Evolutionary conservation across 2,329 filamentous ascomycete species (phyloP).

Genomic region (Epichloe festucae): DNA sequence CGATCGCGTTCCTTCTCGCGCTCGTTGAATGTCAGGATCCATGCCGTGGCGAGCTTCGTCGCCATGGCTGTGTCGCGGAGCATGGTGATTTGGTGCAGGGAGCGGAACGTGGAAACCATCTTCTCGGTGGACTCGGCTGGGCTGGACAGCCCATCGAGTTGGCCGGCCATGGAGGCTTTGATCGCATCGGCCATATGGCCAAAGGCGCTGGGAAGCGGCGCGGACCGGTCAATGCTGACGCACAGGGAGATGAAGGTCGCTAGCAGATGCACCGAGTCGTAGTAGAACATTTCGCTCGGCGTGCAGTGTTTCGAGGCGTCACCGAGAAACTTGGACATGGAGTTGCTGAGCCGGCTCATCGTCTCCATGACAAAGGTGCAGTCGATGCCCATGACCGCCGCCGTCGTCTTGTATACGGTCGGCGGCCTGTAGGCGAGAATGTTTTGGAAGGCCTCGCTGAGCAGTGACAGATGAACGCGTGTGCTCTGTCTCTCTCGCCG

Average conservation of each 20-base stretch:
- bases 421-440: conserved; percentile 34
- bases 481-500: conserved; percentile 23
- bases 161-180: conserved; percentile 14
- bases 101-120: conserved; percentile 16
- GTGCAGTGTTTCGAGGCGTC: conserved; percentile 23
- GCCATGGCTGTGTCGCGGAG: conserved; percentile 26
- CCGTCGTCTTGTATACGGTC: conserved; percentile 35
- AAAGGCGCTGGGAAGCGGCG: conserved; percentile 13
- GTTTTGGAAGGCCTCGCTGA: conserved; percentile 39
- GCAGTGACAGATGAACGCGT: conserved; percentile 34
- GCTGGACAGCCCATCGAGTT: conserved; percentile 10
- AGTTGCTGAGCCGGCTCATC: conserved; percentile 28
- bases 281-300: conserved; percentile 29
- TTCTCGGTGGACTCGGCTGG: conserved; percentile 7
- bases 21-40: conserved; percentile 24
- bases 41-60: conserved; percentile 17
- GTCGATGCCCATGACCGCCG: conserved; percentile 26
- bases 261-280: conserved; percentile 29
- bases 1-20: conserved; percentile 26
- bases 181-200: conserved; percentile 15
- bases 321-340: conserved; percentile 27
- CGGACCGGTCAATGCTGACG: conserved; percentile 12
- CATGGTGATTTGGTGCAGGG: conserved; percentile 23
- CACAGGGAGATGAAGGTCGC: conserved; percentile 21
- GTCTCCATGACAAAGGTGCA: conserved; percentile 30